phyloP scores from a whole-genome alignment of 1,284 basidiomycete genomes.

The Tylopilus orsonianus region DNA sequence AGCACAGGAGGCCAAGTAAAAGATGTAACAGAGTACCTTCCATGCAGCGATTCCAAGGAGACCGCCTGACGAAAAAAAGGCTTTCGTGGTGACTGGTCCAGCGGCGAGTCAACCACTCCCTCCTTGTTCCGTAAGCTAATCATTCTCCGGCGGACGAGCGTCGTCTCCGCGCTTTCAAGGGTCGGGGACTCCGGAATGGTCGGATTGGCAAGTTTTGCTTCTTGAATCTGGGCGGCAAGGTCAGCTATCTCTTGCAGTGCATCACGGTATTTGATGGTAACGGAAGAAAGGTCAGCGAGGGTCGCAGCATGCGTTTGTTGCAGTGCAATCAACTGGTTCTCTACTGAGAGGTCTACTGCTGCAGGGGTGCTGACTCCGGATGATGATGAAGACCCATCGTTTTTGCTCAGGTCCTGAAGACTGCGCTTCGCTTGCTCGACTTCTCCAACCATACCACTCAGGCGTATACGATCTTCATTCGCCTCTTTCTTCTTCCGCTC shows the following conservation, averaged over 20 bases:
- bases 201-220: constrained; percentile 62
- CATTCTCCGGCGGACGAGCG: constrained; percentile 50
- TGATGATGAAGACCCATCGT: constrained; percentile 28
- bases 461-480: constrained; percentile 59
- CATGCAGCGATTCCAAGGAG: constrained; percentile 80
- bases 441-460: constrained; percentile 65
- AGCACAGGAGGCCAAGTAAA: constrained; percentile 6
- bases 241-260: constrained; percentile 88
- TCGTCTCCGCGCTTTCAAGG: constrained; percentile 47
- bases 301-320: constrained; percentile 79
- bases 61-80: constrained; percentile 84
- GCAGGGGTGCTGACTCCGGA: constrained; percentile 34
- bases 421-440: constrained; percentile 70
- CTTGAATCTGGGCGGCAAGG: constrained; percentile 80
- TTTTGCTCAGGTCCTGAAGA: constrained; percentile 45
- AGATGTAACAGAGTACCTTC: constrained; percentile 52
- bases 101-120: constrained; percentile 41
- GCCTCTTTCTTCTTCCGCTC: constrained; percentile 67
- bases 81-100: constrained; percentile 52
- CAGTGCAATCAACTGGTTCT: constrained; percentile 61
- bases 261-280: constrained; percentile 83
- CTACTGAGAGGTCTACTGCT: constrained; percentile 39
- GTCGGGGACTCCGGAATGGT: constrained; percentile 47
- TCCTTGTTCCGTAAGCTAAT: constrained; percentile 50
- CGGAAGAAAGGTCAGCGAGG: constrained; percentile 72